Conservation (phyloP, 768 basidiomycete genomes). For the Collybia sp. region DNA sequence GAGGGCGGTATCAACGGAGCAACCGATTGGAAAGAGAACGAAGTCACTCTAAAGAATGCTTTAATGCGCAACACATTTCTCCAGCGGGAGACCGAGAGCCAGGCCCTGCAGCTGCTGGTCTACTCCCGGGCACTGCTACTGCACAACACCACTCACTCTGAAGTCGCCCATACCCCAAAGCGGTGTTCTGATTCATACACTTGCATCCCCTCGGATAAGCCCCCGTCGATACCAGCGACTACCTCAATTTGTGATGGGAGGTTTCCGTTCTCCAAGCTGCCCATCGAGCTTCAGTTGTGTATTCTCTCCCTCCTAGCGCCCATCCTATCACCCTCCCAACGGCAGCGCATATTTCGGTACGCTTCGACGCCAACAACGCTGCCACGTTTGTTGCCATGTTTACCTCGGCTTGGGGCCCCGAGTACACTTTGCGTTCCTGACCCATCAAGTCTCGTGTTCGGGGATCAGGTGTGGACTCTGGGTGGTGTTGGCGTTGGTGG, state of each 20-base stretch:
- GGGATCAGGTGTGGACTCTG: neutral
- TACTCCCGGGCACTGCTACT: conserved; percentile 49
- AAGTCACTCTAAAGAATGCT: conserved; percentile 24
- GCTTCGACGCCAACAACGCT: conserved; percentile 45
- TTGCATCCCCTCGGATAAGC: neutral
- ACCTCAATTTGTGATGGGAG: neutral
- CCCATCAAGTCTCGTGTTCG: neutral
- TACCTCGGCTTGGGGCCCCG: neutral
- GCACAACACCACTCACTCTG: conserved; percentile 14
- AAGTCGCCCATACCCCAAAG: neutral
- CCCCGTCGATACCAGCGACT: conserved; percentile 2
- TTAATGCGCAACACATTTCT: conserved; percentile 39
- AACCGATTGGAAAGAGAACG: conserved; percentile 12
- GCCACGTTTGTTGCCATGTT: conserved; percentile 22
- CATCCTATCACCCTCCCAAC: conserved; percentile 49
- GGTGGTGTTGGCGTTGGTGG: neutral
- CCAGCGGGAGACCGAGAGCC: conserved; percentile 30
- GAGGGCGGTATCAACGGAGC: conserved; percentile 8
- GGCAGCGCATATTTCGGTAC: conserved; percentile 45
- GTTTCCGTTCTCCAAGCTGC: conserved; percentile 38
- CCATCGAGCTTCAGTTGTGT: conserved; percentile 52
- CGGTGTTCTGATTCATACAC: conserved; percentile 3
- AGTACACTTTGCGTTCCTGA: neutral
- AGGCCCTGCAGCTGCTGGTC: conserved; percentile 47
- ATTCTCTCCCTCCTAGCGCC: conserved; percentile 58